phyloP scores from a whole-genome alignment of 768 basidiomycete genomes.

The Boletus barrowsii region DNA sequence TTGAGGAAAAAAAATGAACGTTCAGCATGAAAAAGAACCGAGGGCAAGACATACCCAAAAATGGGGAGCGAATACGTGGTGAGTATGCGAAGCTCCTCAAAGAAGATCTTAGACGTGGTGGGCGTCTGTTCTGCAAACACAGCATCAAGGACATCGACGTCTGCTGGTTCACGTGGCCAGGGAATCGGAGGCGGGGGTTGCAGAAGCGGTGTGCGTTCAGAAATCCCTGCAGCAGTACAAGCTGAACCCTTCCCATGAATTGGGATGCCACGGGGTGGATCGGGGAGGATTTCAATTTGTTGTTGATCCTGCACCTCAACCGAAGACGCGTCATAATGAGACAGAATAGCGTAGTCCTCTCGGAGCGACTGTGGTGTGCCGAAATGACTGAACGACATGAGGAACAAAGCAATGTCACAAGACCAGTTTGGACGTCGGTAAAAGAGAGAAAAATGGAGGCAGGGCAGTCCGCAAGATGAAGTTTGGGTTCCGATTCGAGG shows the following conservation, averaged over 20 bases:
- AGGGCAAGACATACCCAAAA: conserved; percentile 52
- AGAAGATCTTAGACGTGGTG: conserved; percentile 36
- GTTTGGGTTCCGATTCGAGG: neutral
- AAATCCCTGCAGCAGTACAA: neutral
- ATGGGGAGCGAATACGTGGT: conserved; percentile 67
- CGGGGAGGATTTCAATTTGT: conserved; percentile 1
- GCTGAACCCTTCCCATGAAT: conserved; percentile 10
- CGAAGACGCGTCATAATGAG: conserved; percentile 42
- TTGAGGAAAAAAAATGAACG: conserved; percentile 23
- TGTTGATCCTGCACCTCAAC: conserved; percentile 4
- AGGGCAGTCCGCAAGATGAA: too few species aligned
- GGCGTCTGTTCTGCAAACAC: conserved; percentile 16
- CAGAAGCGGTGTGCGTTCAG: conserved; percentile 61
- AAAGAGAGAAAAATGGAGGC: neutral
- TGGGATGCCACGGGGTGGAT: conserved; percentile 18
- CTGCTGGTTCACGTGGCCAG: conserved; percentile 52
- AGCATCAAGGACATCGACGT: conserved; percentile 12
- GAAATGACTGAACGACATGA: conserved; percentile 19
- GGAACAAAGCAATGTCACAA: neutral
- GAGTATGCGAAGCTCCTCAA: conserved; percentile 60
- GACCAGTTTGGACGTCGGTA: too few species aligned
- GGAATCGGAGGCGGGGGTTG: conserved; percentile 45
- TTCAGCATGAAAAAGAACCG: conserved; percentile 1
- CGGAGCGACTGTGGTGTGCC: conserved; percentile 44
- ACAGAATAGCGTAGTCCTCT: conserved; percentile 63